Evolutionary conservation across 305 asterid genomes (phyloP).

Genomic region (Solanum hybrid): DNA sequence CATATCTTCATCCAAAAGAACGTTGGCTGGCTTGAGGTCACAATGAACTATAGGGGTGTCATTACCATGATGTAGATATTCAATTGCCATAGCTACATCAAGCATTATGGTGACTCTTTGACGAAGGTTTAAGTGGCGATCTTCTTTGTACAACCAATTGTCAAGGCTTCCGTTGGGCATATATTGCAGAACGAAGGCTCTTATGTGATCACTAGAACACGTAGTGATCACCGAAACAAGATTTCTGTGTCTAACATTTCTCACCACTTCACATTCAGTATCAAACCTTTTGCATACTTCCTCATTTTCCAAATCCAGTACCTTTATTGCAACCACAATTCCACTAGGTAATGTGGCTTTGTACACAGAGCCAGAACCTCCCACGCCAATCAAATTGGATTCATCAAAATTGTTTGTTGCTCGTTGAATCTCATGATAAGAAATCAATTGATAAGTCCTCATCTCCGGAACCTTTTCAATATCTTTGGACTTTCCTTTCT

Average conservation of each 20-base stretch:
- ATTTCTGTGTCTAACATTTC: slow-evolving; percentile 1
- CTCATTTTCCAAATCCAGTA: background rate
- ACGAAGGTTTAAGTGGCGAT: background rate
- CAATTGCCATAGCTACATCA: background rate
- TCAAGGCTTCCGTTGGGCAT: slow-evolving; percentile 3
- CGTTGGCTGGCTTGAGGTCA: background rate
- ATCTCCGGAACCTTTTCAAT: background rate
- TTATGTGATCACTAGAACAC: background rate
- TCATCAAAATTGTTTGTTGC: background rate
- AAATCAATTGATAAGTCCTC: background rate
- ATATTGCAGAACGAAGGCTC: slow-evolving; percentile 1
- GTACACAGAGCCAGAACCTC: background rate
- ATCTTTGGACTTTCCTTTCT: background rate
- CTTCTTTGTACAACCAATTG: background rate
- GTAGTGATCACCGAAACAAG: background rate
- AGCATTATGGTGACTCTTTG: background rate
- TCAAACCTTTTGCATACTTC: background rate
- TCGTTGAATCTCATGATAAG: background rate
- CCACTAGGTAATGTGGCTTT: background rate
- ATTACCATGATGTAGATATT: background rate
- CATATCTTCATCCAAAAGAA: background rate
- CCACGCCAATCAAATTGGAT: background rate
- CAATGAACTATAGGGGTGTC: background rate
- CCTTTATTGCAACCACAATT: slow-evolving; percentile 1
- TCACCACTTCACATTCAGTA: background rate